Percentiles rank a stretch among this genome's conserved stretches.
These are phyloP conservation scores for Dothistroma pini DNA, from an alignment of 2,329 filamentous ascomycete species.

Conservation along the genomic window DNA sequence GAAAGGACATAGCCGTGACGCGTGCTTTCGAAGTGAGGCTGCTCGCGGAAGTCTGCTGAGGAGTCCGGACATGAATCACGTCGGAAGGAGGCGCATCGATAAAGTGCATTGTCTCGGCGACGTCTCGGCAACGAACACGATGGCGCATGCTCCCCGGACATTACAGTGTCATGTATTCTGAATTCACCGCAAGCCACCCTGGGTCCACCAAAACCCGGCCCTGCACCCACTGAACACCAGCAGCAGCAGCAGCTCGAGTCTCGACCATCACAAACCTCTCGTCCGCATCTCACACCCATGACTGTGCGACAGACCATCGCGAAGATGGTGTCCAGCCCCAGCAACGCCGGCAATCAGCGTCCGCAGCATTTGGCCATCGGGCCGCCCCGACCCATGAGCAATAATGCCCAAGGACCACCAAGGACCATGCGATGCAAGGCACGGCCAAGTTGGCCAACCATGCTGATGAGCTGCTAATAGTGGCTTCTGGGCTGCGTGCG, in stretches of 20 bases:
- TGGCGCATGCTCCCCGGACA: too few relatives aligned
- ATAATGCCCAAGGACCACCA: not conserved
- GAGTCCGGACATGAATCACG: not conserved
- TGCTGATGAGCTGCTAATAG: not conserved
- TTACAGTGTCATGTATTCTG: too few relatives aligned
- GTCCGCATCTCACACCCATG: not conserved
- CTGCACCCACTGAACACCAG: not conserved
- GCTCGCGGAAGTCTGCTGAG: not conserved
- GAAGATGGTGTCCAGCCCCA: not conserved
- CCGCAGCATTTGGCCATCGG: not conserved
- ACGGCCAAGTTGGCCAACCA: not conserved
- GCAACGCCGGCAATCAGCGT: not conserved
- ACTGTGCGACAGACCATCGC: not conserved
- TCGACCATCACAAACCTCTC: not conserved
- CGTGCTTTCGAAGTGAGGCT: not conserved
- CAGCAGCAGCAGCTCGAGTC: not conserved
- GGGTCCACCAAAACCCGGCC: not conserved
- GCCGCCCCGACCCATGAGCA: not conserved
- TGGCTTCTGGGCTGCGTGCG: not conserved
- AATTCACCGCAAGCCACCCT: too few relatives aligned
- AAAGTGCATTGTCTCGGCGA: not conserved
- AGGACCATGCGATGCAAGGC: not conserved
- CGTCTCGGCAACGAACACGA: not conserved
- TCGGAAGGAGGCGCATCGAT: not conserved
- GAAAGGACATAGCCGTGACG: not conserved